Conservation (phyloP, 2,329 filamentous ascomycete species). For the Ramularia collo-cygni region DNA sequence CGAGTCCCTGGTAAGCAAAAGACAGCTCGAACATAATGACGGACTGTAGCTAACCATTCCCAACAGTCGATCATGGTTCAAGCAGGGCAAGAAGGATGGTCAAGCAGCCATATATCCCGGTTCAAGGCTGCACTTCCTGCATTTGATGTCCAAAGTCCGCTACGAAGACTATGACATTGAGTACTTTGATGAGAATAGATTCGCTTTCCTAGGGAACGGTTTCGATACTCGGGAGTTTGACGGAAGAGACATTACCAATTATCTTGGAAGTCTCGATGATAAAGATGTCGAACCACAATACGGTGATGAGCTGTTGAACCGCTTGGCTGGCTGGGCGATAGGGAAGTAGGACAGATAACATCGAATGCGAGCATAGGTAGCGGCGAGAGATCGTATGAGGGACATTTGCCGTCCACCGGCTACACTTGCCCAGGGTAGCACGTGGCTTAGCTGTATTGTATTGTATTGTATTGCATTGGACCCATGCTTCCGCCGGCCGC, state of each 20-base stretch:
- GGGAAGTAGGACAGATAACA: constrained; percentile 14
- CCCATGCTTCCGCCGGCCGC: too few relatives aligned
- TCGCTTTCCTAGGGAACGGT: constrained; percentile 38
- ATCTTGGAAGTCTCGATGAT: constrained; percentile 35
- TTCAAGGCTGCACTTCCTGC: constrained; percentile 33
- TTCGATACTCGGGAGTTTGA: constrained; percentile 41
- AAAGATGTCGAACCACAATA: constrained; percentile 37
- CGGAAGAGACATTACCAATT: constrained; percentile 42
- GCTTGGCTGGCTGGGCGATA: constrained; percentile 32
- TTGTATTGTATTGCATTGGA: too few relatives aligned
- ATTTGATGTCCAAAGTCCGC: constrained; percentile 31
- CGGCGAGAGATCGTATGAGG: too few relatives aligned
- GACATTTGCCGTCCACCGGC: too few relatives aligned
- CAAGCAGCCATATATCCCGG: constrained; percentile 37
- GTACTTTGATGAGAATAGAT: constrained; percentile 35
- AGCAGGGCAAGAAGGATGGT: constrained; percentile 31
- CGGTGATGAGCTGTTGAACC: constrained; percentile 33
- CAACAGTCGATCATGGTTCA: constrained; percentile 29
- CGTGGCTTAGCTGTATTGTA: too few relatives aligned
- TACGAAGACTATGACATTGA: constrained; percentile 40
- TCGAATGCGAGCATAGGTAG: too few relatives aligned
- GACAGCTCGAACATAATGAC: too few relatives aligned
- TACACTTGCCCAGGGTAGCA: too few relatives aligned
- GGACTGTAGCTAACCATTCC: too few relatives aligned
- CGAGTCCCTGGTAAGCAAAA: constrained; percentile 16